A percentile compares a stretch with the other conserved stretches of the same genome.
phyloP scores from a whole-genome alignment of 202 grass and related monocot species.

The Bolboschoenoplectus hybrid region DNA sequence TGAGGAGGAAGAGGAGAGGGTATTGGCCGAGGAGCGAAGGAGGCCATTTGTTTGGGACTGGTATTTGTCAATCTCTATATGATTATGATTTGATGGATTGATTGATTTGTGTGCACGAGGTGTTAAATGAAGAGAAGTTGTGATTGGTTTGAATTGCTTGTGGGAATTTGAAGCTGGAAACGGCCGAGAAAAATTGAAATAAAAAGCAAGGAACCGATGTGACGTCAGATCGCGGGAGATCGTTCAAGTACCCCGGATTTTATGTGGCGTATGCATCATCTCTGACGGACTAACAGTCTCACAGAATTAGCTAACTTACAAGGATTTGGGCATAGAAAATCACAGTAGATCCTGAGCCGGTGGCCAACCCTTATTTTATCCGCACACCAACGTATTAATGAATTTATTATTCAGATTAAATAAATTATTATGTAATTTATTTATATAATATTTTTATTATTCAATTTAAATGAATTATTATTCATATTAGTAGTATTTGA shows the following conservation, averaged over 20 bases:
- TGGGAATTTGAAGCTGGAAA: conserved; percentile 23
- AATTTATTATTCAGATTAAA: too few species aligned
- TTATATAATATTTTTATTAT: too few species aligned
- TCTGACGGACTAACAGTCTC: background rate
- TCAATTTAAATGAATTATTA: too few species aligned
- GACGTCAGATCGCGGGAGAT: conserved; percentile 14
- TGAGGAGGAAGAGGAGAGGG: conserved; percentile 36
- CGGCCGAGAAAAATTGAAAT: background rate
- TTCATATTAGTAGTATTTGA: too few species aligned
- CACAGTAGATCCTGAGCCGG: background rate
- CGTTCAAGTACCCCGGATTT: background rate
- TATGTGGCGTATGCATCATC: background rate
- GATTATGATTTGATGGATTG: background rate
- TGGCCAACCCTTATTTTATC: too few species aligned
- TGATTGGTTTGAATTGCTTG: background rate
- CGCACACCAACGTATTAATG: too few species aligned
- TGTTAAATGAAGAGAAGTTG: conserved; percentile 15
- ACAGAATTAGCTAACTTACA: background rate
- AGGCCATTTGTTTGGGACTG: background rate
- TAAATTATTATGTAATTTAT: too few species aligned
- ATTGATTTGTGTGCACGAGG: background rate
- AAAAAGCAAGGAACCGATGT: background rate
- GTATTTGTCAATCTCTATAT: background rate
- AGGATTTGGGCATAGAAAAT: background rate
- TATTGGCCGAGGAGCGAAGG: background rate